These are phyloP conservation scores for Mycena crocata DNA, from an alignment of 768 basidiomycete species.

Conservation along the genomic window DNA sequence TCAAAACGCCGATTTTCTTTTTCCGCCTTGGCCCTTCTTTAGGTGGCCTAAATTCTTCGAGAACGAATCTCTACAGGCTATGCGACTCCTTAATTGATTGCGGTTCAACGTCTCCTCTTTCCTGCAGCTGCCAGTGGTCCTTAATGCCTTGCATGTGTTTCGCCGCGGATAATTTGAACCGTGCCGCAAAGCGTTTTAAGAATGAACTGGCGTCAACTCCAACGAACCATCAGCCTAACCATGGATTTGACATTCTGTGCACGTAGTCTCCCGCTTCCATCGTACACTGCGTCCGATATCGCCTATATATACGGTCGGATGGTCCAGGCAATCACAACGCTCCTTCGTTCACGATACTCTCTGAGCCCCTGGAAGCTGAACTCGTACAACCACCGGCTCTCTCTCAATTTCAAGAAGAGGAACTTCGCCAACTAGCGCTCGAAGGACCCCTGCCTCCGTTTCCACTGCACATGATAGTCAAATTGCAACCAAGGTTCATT, in stretches of 20 bases:
- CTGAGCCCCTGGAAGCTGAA: slow-evolving; percentile 37
- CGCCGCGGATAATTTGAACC: not conserved
- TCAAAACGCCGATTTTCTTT: too few relatives aligned
- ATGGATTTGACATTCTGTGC: not conserved
- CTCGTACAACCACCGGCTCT: slow-evolving; percentile 30
- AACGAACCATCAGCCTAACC: not conserved
- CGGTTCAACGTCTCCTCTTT: too few relatives aligned
- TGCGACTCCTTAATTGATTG: too few relatives aligned
- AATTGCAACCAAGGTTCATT: slow-evolving; percentile 8
- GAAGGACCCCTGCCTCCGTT: slow-evolving; percentile 9
- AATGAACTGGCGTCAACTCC: slow-evolving; percentile 1
- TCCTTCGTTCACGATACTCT: slow-evolving; percentile 22
- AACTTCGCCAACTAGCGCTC: slow-evolving; percentile 29
- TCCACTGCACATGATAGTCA: not conserved
- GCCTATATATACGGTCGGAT: not conserved
- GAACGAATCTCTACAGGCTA: too few relatives aligned
- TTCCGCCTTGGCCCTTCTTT: too few relatives aligned
- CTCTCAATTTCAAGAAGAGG: slow-evolving; percentile 32
- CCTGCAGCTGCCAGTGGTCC: too few relatives aligned
- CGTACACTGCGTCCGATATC: not conserved
- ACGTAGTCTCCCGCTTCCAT: not conserved
- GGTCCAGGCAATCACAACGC: not conserved
- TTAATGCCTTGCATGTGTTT: too few relatives aligned
- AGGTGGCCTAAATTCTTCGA: too few relatives aligned
- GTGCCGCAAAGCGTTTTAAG: slow-evolving; percentile 1